Evolutionary conservation across 495 filamentous ascomycete genomes (phyloP), one percentile per base, ranked within the genome.

Genomic region (Lophium mytilinum): DNA sequence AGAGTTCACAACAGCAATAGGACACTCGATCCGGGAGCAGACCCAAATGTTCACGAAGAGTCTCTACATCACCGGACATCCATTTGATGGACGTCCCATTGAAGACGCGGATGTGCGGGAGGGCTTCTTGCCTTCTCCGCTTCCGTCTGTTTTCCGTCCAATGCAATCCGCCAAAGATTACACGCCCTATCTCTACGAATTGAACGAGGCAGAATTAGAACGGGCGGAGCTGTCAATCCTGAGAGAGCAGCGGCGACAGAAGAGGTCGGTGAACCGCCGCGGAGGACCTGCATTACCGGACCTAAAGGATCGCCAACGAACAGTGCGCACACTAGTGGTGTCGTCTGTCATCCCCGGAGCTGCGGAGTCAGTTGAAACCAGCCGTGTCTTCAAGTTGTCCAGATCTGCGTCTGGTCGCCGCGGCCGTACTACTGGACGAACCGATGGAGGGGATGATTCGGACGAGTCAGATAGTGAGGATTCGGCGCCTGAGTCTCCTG

Each of bases 1-100:
- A 37, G 93, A 98, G 70, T 98, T 98, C 67, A 94, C 89, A 8
- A 98, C 93, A 0, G 90, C 93, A 11, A 96, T 98, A 65, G 93
- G 94, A 37, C 93, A 97, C 72, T 91, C 87, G 19, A 98, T 98
- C 56, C 86, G 92, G 45, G 93, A 98, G 70, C 93, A 98, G 67
- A 83, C 83, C 47, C 93, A 98, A 67, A 79, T 96, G 0, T 98
- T 96, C 65, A 94, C 89, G 0, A 86, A 88, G 64, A 94, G 89
- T 62, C 79, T 98, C 47, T 98, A 95, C 68, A 90, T 91, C 62
- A 82, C 92, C 36, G 87, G 88, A 10, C 91, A 98, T 70, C 87
- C 89, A 11, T 97, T 97, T 68, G 93, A 98, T 69, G 93, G 93
- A 19, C 82, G 93, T 21, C 89, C 90, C 4, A 80, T 97, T 37